Base-by-base conservation (phyloP, 1,284 basidiomycete species). In the Pascua sp. region DNA sequence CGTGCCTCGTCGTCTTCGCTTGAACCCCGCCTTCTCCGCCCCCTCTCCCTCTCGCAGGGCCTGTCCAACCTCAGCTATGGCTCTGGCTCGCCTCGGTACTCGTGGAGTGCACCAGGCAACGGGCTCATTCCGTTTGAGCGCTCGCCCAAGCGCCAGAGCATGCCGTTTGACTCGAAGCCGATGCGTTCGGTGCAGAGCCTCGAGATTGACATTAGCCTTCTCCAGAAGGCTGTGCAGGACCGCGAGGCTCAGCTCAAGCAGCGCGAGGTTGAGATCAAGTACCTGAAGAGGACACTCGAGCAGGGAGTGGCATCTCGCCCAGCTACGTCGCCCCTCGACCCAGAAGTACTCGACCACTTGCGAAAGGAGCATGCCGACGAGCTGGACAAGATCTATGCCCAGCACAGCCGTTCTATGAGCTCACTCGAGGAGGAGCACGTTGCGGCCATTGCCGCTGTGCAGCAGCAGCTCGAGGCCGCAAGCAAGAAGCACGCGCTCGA, bases 11-110 rank as follows among this genome's bases (percentile, higher is more conserved):
- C 24, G 24, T 32, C 24, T 32, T 32, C 24, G 24, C 24, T 32
- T 32, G 59, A 60, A 46, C 56, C 55, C 4, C 57, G 60, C 17
- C 47, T 62, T 17, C 49, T 62, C n/a, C 60, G 74, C 55, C 73
- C 68, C 71, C 84, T 86, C 80, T 93, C 91, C 81, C 86, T 93
- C 67, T 93, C 91, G 80, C 91, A 93, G 90, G 91, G 95, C 84
- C 85, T 93, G 64, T 93, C 88, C 66, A 92, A 86, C 80, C 89
- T 82, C 81, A 88, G 86, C 72, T 90, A 86, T 49, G 77, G 70
- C 64, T 70, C 59, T 64, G 68, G 63, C 60, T 75, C 71, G 59
- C 68, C 69, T 44, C 65, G 71, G 41, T 58, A 66, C 62, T 71
- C 70, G 16, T 74, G 72, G 73, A 65, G 62, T 45, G 51, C 55